These are phyloP conservation scores for Cytospora piceae DNA, from an alignment of 2,329 filamentous ascomycete species.

Conservation along the genomic window DNA sequence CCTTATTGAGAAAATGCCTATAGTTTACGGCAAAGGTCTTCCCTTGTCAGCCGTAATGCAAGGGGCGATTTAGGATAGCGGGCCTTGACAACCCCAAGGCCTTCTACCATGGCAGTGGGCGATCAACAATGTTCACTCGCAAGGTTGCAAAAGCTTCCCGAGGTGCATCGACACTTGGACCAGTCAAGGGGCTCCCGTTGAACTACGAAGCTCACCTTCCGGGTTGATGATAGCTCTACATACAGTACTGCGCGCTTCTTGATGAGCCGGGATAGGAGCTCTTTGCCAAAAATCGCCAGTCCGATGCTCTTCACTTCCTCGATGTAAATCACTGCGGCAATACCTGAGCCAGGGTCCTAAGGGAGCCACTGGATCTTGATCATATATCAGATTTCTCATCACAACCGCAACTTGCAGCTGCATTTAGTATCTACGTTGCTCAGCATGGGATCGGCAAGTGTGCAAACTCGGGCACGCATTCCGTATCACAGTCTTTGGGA, in stretches of 20 bases:
- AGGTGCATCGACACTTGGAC: conserved; percentile 22
- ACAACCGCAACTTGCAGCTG: not conserved
- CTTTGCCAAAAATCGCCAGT: conserved; percentile 20
- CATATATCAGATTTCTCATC: conserved; percentile 18
- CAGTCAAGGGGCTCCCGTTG: conserved; percentile 18
- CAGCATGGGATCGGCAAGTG: conserved; percentile 8
- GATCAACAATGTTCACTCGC: conserved; percentile 23
- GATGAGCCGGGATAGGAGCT: conserved; percentile 21
- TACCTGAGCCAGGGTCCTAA: not conserved
- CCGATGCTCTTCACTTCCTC: conserved; percentile 8
- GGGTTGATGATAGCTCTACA: conserved; percentile 16
- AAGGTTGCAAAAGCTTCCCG: conserved; percentile 28
- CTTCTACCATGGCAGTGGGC: conserved; percentile 13
- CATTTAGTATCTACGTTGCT: conserved; percentile 4
- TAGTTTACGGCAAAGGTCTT: not conserved
- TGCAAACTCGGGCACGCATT: not conserved
- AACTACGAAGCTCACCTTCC: conserved; percentile 20
- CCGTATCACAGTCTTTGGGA: conserved; percentile 14
- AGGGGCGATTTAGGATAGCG: not conserved
- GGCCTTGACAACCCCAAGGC: conserved; percentile 17
- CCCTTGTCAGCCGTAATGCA: not conserved
- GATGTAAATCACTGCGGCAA: conserved; percentile 8
- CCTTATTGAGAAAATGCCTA: not conserved
- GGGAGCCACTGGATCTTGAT: not conserved
- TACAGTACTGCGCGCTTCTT: conserved; percentile 8